A percentile compares a stretch with the other conserved stretches of the same genome.
Conservation (phyloP, 2,329 filamentous ascomycete species). For the Monosporascus sp. region DNA sequence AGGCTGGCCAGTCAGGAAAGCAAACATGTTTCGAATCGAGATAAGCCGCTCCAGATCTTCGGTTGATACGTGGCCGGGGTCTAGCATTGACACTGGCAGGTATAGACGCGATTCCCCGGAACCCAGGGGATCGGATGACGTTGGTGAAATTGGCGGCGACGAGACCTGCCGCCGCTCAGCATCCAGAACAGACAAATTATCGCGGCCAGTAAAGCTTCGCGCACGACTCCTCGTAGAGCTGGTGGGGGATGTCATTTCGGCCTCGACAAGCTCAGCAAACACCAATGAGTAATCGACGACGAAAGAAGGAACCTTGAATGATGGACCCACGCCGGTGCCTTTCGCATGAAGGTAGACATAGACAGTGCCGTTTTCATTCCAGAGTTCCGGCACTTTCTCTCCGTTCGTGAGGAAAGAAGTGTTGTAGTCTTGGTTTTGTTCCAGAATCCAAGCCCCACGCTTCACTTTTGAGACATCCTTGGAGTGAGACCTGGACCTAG, state of each 20-base stretch:
- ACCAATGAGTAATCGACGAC: conserved; percentile 49
- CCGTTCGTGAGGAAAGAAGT: conserved; percentile 43
- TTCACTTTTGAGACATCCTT: conserved; percentile 23
- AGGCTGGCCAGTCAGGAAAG: conserved; percentile 58
- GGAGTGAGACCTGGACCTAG: conserved; percentile 47
- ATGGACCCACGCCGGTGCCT: conserved; percentile 45
- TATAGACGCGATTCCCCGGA: conserved; percentile 45
- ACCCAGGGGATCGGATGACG: conserved; percentile 27
- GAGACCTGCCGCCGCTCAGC: conserved; percentile 33
- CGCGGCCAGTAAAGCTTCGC: conserved; percentile 42
- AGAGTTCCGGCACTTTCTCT: conserved; percentile 60
- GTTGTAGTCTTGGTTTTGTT: conserved; percentile 52
- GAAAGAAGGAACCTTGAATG: conserved; percentile 54
- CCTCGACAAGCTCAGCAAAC: conserved; percentile 47
- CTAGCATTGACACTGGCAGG: conserved; percentile 41
- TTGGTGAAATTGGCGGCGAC: conserved; percentile 32
- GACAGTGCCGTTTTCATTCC: conserved; percentile 56
- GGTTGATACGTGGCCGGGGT: conserved; percentile 29
- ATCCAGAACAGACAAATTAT: conserved; percentile 45
- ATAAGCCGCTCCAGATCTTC: conserved; percentile 51
- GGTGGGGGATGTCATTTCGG: conserved; percentile 32
- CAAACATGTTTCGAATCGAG: conserved; percentile 59
- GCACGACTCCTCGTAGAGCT: conserved; percentile 28
- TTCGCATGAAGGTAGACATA: conserved; percentile 52
- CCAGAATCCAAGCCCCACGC: conserved; percentile 48